Evolutionary conservation across 2,329 filamentous ascomycete genomes (phyloP).

Genomic region (Calonectria hawksworthii): DNA sequence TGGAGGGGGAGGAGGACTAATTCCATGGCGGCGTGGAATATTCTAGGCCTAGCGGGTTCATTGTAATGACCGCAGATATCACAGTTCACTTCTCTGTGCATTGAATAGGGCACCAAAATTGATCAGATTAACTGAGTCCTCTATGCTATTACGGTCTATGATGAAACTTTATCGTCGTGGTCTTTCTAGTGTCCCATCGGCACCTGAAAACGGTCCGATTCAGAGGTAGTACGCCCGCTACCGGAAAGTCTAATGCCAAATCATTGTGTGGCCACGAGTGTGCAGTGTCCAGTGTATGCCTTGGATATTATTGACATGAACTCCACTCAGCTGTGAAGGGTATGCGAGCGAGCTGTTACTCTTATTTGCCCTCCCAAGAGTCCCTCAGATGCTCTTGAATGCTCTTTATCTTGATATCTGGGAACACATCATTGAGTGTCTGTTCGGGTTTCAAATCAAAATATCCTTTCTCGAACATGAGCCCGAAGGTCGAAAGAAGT

Average conservation of each 20-base stretch:
- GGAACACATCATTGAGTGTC: background rate
- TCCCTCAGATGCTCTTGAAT: background rate
- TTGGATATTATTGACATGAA: background rate
- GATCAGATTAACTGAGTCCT: background rate
- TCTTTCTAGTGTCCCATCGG: background rate
- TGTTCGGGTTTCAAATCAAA: background rate
- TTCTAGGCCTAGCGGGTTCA: background rate
- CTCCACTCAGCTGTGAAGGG: background rate
- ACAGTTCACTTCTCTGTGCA: background rate
- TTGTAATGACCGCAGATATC: background rate
- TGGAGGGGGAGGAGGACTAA: background rate
- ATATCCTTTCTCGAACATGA: background rate
- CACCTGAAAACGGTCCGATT: background rate
- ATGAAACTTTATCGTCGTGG: background rate
- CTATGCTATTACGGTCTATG: background rate
- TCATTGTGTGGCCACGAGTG: background rate
- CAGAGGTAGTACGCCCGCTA: background rate
- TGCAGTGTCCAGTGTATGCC: too few species aligned
- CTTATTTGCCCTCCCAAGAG: background rate
- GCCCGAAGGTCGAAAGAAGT: background rate
- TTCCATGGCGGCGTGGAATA: background rate
- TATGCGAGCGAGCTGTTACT: background rate
- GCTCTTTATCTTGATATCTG: background rate
- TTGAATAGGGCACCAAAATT: too few species aligned
- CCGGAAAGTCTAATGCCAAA: background rate